Evolutionary conservation across 768 basidiomycete genomes (phyloP), one percentile per base, ranked within the genome.

Genomic region (Hericium rajendrae): DNA sequence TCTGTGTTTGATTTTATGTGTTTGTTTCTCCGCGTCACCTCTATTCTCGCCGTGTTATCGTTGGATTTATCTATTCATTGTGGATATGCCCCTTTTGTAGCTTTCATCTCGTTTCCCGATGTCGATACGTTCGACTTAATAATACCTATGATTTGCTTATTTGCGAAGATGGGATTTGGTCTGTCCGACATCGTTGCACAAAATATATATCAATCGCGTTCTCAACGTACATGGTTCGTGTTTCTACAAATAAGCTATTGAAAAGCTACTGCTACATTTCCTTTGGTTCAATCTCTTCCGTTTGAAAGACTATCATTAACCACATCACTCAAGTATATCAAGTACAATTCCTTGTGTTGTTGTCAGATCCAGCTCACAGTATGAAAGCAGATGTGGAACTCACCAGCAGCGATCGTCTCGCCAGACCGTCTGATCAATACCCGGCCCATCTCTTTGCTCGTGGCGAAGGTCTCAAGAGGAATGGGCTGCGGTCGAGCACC

Each of bases 401-500:
- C 62, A 86, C 94, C 94, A 48, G 94, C 94, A 40, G 85, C 92
- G 59, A 99, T 88, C 0, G 97, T 97, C 73, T 97, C 94, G 0
- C 97, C 97, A 32, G 83, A 85, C 55, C 95, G 75, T 48, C 97
- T 76, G 57, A 99, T 75, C 60, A 99, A 67, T 53, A 99, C 80
- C 50, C 97, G 74, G 0, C 97, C 97, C 97, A 98, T 97, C 56
- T 94, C 91, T 71, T 98, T 99, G 72, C 94, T 98, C 6, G 73
- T 72, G 1, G 83, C 71, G 63, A 97, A 95, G 1, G 89, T 79
- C 67, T 98, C 97, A 15, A 98, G 67, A 12, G 97, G 91, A 24
- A 97, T 86, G 2, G 84, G 78, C 8, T 82, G 75, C 15, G 75
- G 72, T 38, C 70, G 67, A 0, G 75, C 60, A 11, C 72, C 65